phyloP scores from a whole-genome alignment of 768 basidiomycete genomes.

The Lyophyllum atratum region DNA sequence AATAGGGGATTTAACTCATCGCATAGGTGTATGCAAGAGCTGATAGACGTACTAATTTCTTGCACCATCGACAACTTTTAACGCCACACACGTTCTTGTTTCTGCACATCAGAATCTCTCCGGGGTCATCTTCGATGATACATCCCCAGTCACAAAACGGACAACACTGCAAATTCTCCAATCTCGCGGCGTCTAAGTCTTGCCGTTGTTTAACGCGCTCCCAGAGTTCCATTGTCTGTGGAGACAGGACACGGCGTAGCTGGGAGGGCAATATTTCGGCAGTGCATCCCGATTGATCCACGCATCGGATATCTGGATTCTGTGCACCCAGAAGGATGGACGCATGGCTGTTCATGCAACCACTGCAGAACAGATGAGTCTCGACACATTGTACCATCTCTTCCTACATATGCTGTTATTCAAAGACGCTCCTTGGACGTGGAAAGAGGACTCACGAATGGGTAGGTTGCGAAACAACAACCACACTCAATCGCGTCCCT shows the following conservation, averaged over 20 bases:
- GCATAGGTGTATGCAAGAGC: not conserved
- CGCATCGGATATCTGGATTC: constrained; percentile 66
- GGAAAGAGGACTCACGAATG: constrained; percentile 56
- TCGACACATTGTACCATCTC: constrained; percentile 91
- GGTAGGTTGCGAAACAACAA: constrained; percentile 77
- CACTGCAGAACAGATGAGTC: constrained; percentile 81
- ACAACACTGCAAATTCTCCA: constrained; percentile 87
- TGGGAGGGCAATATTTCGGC: constrained; percentile 68
- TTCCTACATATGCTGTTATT: constrained; percentile 43
- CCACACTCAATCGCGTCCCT: constrained; percentile 76
- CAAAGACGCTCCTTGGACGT: not conserved
- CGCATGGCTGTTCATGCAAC: constrained; percentile 71
- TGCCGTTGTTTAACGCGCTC: constrained; percentile 74
- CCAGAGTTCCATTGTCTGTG: constrained; percentile 69
- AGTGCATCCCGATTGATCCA: constrained; percentile 78
- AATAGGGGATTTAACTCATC: not conserved
- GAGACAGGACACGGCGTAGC: constrained; percentile 64
- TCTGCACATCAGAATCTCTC: constrained; percentile 59
- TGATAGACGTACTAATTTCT: constrained; percentile 56
- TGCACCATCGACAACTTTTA: constrained; percentile 79
- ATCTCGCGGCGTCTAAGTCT: constrained; percentile 73
- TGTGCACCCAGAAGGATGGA: constrained; percentile 67
- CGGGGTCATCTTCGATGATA: constrained; percentile 65
- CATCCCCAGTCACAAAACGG: constrained; percentile 89
- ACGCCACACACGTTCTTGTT: constrained; percentile 70